Conservation (phyloP, 225 moss, liverwort and hornwort species). For the Pseudisothecium myosuroides region DNA sequence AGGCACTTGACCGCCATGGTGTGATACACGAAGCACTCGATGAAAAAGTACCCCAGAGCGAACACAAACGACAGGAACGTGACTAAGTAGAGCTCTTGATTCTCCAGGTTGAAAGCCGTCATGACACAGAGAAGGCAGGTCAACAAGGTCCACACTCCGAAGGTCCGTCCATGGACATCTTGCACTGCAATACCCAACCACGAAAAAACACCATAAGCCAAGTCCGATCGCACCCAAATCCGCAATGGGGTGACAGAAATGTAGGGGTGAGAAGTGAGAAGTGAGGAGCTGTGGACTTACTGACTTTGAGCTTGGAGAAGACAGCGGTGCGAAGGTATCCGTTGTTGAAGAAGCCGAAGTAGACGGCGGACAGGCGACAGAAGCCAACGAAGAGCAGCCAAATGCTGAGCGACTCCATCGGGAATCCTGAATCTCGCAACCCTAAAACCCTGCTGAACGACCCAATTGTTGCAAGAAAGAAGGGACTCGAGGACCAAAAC, state of each 20-base stretch:
- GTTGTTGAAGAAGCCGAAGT: conserved; percentile 78
- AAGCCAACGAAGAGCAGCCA: conserved; percentile 74
- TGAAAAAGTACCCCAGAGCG: conserved; percentile 64
- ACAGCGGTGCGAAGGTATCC: conserved; percentile 70
- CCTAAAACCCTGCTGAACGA: background rate
- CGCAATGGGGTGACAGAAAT: background rate
- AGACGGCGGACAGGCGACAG: conserved; percentile 68
- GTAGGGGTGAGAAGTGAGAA: background rate
- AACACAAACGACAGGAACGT: conserved; percentile 79
- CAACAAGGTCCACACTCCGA: conserved; percentile 88
- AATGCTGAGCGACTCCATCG: conserved; percentile 49
- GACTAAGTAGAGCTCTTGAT: conserved; percentile 53
- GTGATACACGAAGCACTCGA: conserved; percentile 62
- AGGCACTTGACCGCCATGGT: conserved; percentile 64
- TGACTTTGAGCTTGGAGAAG: conserved; percentile 63
- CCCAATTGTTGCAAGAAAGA: background rate
- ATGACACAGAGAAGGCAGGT: conserved; percentile 79
- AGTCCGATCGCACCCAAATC: background rate
- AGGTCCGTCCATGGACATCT: conserved; percentile 90
- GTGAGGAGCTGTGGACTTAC: conserved; percentile 9
- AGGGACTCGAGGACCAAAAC: too few species aligned
- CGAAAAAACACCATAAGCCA: background rate
- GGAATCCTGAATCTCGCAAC: background rate
- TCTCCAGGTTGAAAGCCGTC: conserved; percentile 55
- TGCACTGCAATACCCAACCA: conserved; percentile 39